Conservation (phyloP, 805 yeast species). For the Vanderwaltozyma tropicalis region DNA sequence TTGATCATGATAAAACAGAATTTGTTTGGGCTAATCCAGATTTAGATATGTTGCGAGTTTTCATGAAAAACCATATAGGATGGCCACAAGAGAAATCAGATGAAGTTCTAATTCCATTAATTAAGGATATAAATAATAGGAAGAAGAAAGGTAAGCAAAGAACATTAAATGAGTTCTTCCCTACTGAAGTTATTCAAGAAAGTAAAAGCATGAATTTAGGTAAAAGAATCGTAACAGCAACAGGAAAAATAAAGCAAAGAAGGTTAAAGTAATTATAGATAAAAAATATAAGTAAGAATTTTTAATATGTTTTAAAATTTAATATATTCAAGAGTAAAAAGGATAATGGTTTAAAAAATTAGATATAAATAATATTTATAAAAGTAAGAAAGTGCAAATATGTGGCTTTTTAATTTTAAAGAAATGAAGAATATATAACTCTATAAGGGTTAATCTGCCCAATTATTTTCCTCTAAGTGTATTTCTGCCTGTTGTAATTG, state of each 20-base stretch:
- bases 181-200: slow-evolving; percentile 42
- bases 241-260: slow-evolving; percentile 34
- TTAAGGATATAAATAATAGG: slow-evolving; percentile 63
- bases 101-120: slow-evolving; percentile 75
- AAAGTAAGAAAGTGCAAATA: too few relatives aligned
- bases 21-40: slow-evolving; percentile 91
- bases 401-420: too few relatives aligned
- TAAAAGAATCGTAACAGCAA: slow-evolving; percentile 52
- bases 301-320: neutral
- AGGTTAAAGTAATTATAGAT: slow-evolving; percentile 9
- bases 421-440: neutral
- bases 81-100: slow-evolving; percentile 75
- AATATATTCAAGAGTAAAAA: neutral
- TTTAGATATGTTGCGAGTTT: slow-evolving; percentile 64
- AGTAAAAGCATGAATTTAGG: slow-evolving; percentile 42
- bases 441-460: slow-evolving; percentile 6
- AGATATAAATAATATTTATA: neutral
- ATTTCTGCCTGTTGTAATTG: slow-evolving; percentile 13
- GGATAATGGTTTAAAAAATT: too few relatives aligned
- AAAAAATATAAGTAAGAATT: neutral
- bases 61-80: slow-evolving; percentile 57
- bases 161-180: slow-evolving; percentile 58
- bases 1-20: slow-evolving; percentile 66
- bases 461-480: slow-evolving; percentile 12
- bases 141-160: slow-evolving; percentile 45